These are phyloP conservation scores for Podaxis pistillaris DNA, from an alignment of 768 basidiomycete species.

Conservation along the genomic window DNA sequence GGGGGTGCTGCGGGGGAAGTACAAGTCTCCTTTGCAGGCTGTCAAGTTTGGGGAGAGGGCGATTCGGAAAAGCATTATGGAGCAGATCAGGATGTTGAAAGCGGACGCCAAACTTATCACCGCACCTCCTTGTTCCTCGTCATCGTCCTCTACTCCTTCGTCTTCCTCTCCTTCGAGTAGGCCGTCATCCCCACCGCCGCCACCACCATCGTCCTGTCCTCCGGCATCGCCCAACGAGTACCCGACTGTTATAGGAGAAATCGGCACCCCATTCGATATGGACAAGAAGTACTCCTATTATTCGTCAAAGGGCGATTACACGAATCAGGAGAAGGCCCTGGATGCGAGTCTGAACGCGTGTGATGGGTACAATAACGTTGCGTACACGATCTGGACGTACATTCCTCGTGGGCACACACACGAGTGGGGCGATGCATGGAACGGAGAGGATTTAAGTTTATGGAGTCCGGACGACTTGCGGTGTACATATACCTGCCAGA, in stretches of 20 bases:
- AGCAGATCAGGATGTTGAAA: constrained; percentile 80
- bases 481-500: background rate
- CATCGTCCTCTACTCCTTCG: background rate
- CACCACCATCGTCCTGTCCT: too few species aligned
- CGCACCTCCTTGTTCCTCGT: background rate
- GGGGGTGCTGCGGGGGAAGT: constrained; percentile 85
- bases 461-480: constrained; percentile 77
- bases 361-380: constrained; percentile 75
- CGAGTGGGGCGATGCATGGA: constrained; percentile 95
- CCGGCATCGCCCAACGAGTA: constrained; percentile 34
- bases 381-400: constrained; percentile 89
- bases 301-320: constrained; percentile 63
- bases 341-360: constrained; percentile 79
- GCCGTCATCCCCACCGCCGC: background rate
- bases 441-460: constrained; percentile 90
- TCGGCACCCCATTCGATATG: constrained; percentile 94
- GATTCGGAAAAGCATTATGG: constrained; percentile 78
- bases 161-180: background rate
- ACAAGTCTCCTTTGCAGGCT: constrained; percentile 63
- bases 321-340: constrained; percentile 76
- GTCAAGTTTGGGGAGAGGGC: constrained; percentile 80
- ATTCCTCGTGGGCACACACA: constrained; percentile 74
- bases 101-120: constrained; percentile 68
- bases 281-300: constrained; percentile 81
- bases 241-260: constrained; percentile 94